A percentile compares a stretch with the other conserved stretches of the same genome.
phyloP scores from a whole-genome alignment of 2,329 filamentous ascomycete species.

The Ceratocystis smalleyi region DNA sequence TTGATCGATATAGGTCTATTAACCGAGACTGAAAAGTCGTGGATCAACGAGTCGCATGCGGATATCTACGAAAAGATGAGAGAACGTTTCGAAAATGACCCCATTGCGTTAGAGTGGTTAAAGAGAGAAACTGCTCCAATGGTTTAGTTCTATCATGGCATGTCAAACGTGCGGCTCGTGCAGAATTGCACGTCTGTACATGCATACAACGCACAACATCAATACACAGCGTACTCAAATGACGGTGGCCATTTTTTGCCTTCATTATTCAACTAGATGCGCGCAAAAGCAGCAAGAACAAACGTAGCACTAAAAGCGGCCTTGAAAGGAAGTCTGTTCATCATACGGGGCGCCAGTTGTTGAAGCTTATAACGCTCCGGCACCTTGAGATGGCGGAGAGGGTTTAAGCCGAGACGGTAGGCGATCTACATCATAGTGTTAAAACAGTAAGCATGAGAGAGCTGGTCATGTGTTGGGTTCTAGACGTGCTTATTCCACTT shows the following conservation, averaged over 20 bases:
- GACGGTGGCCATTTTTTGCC: neutral
- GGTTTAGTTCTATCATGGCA: neutral
- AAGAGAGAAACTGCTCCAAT: conserved; percentile 54
- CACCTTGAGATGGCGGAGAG: conserved; percentile 24
- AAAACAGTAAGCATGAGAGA: neutral
- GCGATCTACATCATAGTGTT: conserved; percentile 25
- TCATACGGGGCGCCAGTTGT: conserved; percentile 9
- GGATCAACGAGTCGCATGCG: conserved; percentile 74
- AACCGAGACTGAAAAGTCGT: conserved; percentile 58
- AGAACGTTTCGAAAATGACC: conserved; percentile 57
- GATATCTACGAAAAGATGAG: conserved; percentile 73
- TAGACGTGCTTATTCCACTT: conserved; percentile 20
- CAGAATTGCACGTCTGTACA: neutral
- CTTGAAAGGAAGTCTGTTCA: conserved; percentile 45
- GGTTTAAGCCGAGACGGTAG: conserved; percentile 29
- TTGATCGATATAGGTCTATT: conserved; percentile 64
- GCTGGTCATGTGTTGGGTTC: neutral
- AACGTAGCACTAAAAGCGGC: conserved; percentile 59
- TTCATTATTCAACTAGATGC: conserved; percentile 27
- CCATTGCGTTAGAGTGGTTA: conserved; percentile 62
- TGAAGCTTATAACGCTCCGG: conserved; percentile 14
- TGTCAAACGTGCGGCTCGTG: neutral
- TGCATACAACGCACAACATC: neutral
- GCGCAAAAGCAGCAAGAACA: conserved; percentile 40
- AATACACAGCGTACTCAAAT: no score